Conservation (phyloP, 2,329 filamentous ascomycete genomes). For the Claviceps maximensis region DNA sequence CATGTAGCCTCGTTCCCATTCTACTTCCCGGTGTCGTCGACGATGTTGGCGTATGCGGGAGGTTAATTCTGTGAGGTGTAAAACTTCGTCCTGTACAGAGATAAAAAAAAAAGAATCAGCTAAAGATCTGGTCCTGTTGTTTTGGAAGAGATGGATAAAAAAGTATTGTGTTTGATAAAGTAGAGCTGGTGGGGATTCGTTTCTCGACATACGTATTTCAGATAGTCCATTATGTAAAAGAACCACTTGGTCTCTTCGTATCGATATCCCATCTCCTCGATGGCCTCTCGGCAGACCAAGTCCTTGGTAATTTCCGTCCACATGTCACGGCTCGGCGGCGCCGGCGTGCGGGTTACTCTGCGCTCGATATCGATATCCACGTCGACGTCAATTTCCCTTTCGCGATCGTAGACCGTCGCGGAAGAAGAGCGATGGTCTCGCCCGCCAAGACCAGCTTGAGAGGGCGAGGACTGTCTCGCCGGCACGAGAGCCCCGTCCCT, state of each 20-base stretch:
- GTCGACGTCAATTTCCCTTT: constrained; percentile 39
- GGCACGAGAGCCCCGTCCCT: constrained; percentile 34
- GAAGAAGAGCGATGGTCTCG: constrained; percentile 25
- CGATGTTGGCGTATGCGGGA: constrained; percentile 63
- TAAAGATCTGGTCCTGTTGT: not conserved
- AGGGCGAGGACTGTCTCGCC: constrained; percentile 14
- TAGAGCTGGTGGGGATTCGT: not conserved
- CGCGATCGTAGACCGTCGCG: constrained; percentile 32
- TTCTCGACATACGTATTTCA: constrained; percentile 59
- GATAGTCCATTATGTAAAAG: constrained; percentile 87
- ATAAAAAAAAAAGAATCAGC: not conserved
- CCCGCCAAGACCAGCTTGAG: constrained; percentile 7
- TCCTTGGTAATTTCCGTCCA: constrained; percentile 98
- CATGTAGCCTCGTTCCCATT: constrained; percentile 46
- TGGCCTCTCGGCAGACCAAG: constrained; percentile 72
- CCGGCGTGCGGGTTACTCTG: constrained; percentile 24
- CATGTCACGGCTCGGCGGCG: constrained; percentile 47
- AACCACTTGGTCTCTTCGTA: constrained; percentile 83
- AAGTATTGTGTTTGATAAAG: no score
- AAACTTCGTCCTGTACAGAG: constrained; percentile 63
- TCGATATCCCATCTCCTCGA: constrained; percentile 71
- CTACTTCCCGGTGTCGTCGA: constrained; percentile 37
- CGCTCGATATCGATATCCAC: constrained; percentile 44
- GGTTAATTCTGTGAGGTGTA: constrained; percentile 68
- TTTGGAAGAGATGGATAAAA: not conserved